Conservation (phyloP, 2,329 filamentous ascomycete species). For the Penicillium expansum region DNA sequence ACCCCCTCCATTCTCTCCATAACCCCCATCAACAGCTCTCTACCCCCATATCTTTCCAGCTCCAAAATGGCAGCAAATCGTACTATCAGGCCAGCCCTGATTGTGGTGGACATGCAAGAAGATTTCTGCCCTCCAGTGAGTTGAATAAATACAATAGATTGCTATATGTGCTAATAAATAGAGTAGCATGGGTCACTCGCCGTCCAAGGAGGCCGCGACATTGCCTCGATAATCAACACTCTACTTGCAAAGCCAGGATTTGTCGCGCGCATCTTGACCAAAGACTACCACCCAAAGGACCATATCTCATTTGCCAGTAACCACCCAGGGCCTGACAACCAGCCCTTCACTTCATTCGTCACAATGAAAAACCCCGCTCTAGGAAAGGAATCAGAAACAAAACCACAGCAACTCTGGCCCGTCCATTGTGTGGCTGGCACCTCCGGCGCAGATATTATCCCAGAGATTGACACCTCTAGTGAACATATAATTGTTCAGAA, state of each 20-base stretch:
- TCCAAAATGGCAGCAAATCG: neutral
- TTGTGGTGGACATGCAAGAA: conserved; percentile 87
- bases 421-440: conserved; percentile 80
- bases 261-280: conserved; percentile 73
- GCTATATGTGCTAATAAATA: neutral
- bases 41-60: neutral
- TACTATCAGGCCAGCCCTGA: conserved; percentile 50
- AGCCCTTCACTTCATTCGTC: conserved; percentile 64
- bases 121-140: conserved; percentile 90
- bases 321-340: conserved; percentile 61
- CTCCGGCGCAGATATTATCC: conserved; percentile 68
- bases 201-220: conserved; percentile 68
- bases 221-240: conserved; percentile 68
- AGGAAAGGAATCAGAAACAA: conserved; percentile 58
- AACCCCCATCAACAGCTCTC: too few species aligned
- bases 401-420: conserved; percentile 77
- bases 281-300: conserved; percentile 80
- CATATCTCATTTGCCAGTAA: conserved; percentile 89
- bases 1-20: too few species aligned
- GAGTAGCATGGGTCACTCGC: conserved; percentile 76
- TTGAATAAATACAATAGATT: neutral
- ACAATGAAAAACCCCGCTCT: conserved; percentile 53
- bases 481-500: conserved; percentile 74
- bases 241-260: conserved; percentile 70
- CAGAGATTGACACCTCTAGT: conserved; percentile 61